Base-by-base conservation (phyloP, 2,329 filamentous ascomycete species). In the Botrytis fragariae region DNA sequence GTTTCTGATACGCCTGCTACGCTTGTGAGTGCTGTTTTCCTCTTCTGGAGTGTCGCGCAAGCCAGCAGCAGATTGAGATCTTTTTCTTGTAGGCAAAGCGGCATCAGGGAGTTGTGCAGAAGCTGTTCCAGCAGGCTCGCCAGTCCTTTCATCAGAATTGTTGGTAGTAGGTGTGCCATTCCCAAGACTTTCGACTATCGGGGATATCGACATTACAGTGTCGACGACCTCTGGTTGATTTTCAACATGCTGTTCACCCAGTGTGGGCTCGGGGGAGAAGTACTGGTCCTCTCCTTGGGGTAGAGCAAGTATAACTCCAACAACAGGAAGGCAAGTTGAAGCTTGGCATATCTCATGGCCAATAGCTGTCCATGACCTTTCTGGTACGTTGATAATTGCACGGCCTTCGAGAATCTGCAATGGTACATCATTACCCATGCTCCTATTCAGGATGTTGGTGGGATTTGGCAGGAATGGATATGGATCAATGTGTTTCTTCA, bases 1-100 rank as follows among this genome's bases (percentile, higher is more conserved):
- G 29, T 89, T 86, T 63, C 90, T 86, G 44, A 89, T 89, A 68
- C 90, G 84, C 78, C 92, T 92, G 80, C 89, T 91, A 73, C 90
- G 84, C 78, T 91, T 91, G 71, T 88, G 87, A 18, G 87, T 85
- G 2, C 83, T 83, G 37, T 84, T 85, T 48, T 91, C 89, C 69
- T 91, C 89, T 12, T 90, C 88, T 0, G 79, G 83, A 0, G 81
- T 84, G 4, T 91, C 89, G 0, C 84, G 84, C 25, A 91, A 81
- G 4, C 89, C 89, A 7, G 89, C 89, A 44, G 83, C 82, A 18
- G 89, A 91, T 74, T 91, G 89, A 2, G 89, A 91, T 68, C 89
- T 84, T 79, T 91, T 91, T 69, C 89, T 84, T 0, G 85, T 86
- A 20, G 80, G 78, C 5, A 80, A 54, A 54, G 74, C 63, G 25